Conservation (phyloP, 164 flowering plant species). For the Vitis amurensis region DNA sequence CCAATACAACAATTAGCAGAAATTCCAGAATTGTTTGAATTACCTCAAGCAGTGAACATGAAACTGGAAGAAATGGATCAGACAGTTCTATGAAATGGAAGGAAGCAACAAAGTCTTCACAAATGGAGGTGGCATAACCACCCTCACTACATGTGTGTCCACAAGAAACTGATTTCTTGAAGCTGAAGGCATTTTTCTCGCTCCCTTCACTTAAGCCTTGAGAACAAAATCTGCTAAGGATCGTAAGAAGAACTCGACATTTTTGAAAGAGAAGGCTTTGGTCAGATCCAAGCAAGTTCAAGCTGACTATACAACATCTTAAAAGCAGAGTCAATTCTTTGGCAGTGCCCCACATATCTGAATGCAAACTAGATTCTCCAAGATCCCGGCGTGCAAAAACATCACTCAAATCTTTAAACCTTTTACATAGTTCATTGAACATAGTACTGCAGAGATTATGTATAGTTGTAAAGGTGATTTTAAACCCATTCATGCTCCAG, state of each 20-base stretch:
- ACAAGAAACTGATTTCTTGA: slow-evolving; percentile 29
- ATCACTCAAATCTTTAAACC: slow-evolving; percentile 25
- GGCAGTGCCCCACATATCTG: slow-evolving; percentile 7
- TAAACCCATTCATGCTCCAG: slow-evolving; percentile 10
- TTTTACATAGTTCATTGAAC: slow-evolving; percentile 33
- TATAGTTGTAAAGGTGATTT: slow-evolving; percentile 22
- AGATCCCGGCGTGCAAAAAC: slow-evolving; percentile 6
- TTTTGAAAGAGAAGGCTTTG: slow-evolving; percentile 31
- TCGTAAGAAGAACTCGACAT: slow-evolving; percentile 21
- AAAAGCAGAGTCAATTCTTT: slow-evolving; percentile 42
- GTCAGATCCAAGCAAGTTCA: slow-evolving; percentile 36
- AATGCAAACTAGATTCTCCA: slow-evolving; percentile 3
- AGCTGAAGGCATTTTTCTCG: slow-evolving; percentile 15
- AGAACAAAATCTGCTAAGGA: slow-evolving; percentile 21
- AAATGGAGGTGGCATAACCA: slow-evolving; percentile 19
- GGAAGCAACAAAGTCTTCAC: slow-evolving; percentile 38
- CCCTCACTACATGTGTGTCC: slow-evolving; percentile 15
- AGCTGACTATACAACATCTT: slow-evolving; percentile 56
- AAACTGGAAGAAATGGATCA: slow-evolving; percentile 21
- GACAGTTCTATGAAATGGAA: slow-evolving; percentile 25
- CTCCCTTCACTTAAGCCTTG: slow-evolving; percentile 8
- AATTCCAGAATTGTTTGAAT: neutral
- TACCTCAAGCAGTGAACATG: slow-evolving; percentile 65
- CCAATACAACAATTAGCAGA: neutral
- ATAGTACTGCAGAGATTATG: slow-evolving; percentile 32